phyloP scores from a whole-genome alignment of 768 basidiomycete genomes.

The Rickenella mellea region DNA sequence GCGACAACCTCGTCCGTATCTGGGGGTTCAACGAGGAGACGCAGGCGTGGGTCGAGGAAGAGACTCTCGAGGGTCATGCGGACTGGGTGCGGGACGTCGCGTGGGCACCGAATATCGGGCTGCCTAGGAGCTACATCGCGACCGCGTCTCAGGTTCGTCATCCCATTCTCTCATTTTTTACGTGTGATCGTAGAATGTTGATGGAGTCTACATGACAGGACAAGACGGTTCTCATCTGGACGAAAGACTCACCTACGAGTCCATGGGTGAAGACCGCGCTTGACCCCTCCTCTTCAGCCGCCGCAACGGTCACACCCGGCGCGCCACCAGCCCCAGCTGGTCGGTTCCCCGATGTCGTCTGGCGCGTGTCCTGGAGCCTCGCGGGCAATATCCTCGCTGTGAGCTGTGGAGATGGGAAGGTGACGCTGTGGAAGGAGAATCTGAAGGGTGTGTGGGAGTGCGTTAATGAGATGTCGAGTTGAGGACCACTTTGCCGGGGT shows the following conservation, averaged over 20 bases:
- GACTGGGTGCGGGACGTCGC: slow-evolving; percentile 99
- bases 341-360: slow-evolving; percentile 94
- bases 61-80: slow-evolving; percentile 81
- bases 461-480: slow-evolving; percentile 90
- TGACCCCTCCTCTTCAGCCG: slow-evolving; percentile 50
- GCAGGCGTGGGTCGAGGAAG: slow-evolving; percentile 87
- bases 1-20: slow-evolving; percentile 90
- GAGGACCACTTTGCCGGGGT: too few species aligned
- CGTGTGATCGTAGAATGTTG: background rate
- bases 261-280: slow-evolving; percentile 77
- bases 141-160: slow-evolving; percentile 75
- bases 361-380: slow-evolving; percentile 98
- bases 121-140: slow-evolving; percentile 91
- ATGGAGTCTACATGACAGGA: slow-evolving; percentile 46
- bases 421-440: slow-evolving; percentile 97
- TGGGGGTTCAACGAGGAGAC: slow-evolving; percentile 86
- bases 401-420: slow-evolving; percentile 96
- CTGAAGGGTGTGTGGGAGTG: slow-evolving; percentile 94
- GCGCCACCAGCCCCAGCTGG: slow-evolving; percentile 40
- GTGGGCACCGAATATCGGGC: slow-evolving; percentile 95
- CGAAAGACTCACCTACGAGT: slow-evolving; percentile 64
- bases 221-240: slow-evolving; percentile 87
- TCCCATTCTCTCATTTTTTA: background rate
- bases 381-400: slow-evolving; percentile 95
- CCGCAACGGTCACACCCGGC: slow-evolving; percentile 30